Percentiles rank a stretch among this genome's conserved stretches.
Evolutionary conservation across 352 stramenopile genomes (phyloP).

Genomic region (Pythium phragmiticola): DNA sequence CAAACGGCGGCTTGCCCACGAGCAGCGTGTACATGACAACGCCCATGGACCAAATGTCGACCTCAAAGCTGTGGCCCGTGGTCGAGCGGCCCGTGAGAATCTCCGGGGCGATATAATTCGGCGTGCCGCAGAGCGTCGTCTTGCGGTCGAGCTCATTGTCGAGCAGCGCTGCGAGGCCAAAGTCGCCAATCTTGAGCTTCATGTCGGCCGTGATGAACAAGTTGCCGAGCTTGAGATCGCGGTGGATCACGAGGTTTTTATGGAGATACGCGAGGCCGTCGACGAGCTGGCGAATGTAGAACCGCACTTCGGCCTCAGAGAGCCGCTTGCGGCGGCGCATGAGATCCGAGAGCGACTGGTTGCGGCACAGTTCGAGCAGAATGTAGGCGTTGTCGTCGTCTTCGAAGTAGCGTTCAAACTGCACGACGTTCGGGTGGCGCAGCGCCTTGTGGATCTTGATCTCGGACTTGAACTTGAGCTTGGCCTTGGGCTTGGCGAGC

Average conservation of each 20-base stretch:
- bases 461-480: constrained; percentile 95
- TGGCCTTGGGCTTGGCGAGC: constrained; percentile 95
- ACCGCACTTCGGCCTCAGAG: constrained; percentile 93
- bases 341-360: constrained; percentile 96
- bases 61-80: constrained; percentile 96
- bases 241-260: constrained; percentile 93
- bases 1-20: constrained; percentile 96
- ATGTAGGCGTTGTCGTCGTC: constrained; percentile 97
- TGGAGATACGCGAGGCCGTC: constrained; percentile 96
- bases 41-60: constrained; percentile 97
- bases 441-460: constrained; percentile 99
- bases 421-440: constrained; percentile 93
- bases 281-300: constrained; percentile 91
- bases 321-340: constrained; percentile 94
- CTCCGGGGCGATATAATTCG: constrained; percentile 93
- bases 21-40: constrained; percentile 98
- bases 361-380: constrained; percentile 96
- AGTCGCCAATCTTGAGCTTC: constrained; percentile 96
- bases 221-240: constrained; percentile 98
- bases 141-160: constrained; percentile 92
- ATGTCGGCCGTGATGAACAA: constrained; percentile 95
- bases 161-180: constrained; percentile 88
- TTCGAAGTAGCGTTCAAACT: constrained; percentile 99
- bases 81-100: constrained; percentile 89
- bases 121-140: constrained; percentile 95